phyloP scores from a whole-genome alignment of 305 asterid genomes.

The Fraxinus sp. region DNA sequence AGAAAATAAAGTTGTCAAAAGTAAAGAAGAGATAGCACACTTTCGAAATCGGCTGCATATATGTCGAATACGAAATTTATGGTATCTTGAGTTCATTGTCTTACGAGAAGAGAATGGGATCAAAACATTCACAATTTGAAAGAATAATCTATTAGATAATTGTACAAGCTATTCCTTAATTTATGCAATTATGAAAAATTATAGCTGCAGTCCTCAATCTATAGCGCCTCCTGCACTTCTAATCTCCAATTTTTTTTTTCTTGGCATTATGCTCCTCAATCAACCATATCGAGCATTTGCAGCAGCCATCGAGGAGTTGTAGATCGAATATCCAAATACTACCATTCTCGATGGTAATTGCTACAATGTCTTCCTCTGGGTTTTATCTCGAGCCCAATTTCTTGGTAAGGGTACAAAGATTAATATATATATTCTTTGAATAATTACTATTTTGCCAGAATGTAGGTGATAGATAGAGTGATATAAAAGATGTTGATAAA shows the following conservation, averaged over 20 bases:
- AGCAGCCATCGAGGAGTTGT: background rate
- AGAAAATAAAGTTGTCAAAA: background rate
- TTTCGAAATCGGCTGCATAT: background rate
- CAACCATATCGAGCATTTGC: background rate
- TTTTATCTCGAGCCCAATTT: background rate
- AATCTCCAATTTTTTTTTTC: background rate
- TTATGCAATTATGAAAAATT: background rate
- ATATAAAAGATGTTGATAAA: too few species aligned
- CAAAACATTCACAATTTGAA: background rate
- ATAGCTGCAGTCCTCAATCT: background rate
- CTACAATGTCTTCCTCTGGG: slow-evolving; percentile 3
- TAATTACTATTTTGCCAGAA: too few species aligned
- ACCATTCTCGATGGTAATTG: background rate
- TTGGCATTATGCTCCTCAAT: background rate
- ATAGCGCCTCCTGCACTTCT: background rate
- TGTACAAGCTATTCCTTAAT: background rate
- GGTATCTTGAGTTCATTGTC: background rate
- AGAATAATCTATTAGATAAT: background rate
- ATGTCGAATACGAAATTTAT: background rate
- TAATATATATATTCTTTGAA: background rate
- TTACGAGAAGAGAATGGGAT: background rate
- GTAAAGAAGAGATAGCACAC: background rate
- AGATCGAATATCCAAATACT: background rate
- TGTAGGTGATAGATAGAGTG: too few species aligned
- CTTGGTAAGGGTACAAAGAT: slow-evolving; percentile 4